These are phyloP conservation scores for Aspergillus homomorphus DNA, from an alignment of 495 filamentous ascomycete species.

Conservation along the genomic window DNA sequence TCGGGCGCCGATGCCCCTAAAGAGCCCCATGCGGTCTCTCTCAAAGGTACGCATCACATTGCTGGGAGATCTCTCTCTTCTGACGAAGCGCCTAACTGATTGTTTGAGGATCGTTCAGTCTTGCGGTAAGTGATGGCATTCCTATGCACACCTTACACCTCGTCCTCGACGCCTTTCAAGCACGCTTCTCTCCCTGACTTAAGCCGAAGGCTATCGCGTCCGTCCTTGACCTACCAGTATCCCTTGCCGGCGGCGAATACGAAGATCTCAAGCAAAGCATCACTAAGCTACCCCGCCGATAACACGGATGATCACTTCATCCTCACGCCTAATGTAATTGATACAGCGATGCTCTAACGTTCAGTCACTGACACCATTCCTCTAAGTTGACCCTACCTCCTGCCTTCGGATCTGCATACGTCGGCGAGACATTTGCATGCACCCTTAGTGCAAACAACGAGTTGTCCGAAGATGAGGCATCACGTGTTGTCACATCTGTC, in stretches of 20 bases:
- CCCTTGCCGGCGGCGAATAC: conserved; percentile 52
- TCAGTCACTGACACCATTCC: background rate
- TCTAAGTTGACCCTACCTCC: conserved; percentile 79
- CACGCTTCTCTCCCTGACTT: conserved; percentile 12
- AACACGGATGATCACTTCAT: conserved; percentile 52
- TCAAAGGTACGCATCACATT: conserved; percentile 60
- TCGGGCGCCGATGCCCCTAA: conserved; percentile 59
- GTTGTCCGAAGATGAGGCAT: conserved; percentile 41
- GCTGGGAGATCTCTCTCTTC: background rate
- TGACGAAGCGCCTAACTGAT: conserved; percentile 6
- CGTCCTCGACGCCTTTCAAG: background rate
- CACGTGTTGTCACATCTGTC: conserved; percentile 65
- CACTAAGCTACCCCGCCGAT: conserved; percentile 51
- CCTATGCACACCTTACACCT: background rate
- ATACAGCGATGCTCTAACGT: background rate
- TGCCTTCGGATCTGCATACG: conserved; percentile 89
- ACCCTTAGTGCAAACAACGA: conserved; percentile 95
- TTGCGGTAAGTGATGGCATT: conserved; percentile 45
- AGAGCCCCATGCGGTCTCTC: conserved; percentile 78
- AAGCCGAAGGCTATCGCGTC: conserved; percentile 50
- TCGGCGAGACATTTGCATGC: conserved; percentile 92
- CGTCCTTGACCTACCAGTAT: conserved; percentile 54
- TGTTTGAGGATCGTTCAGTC: conserved; percentile 36
- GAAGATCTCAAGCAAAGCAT: conserved; percentile 49
- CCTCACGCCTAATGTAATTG: conserved; percentile 55